Conservation (phyloP, 768 basidiomycete species). For the Boletus rufocinnamomeus region DNA sequence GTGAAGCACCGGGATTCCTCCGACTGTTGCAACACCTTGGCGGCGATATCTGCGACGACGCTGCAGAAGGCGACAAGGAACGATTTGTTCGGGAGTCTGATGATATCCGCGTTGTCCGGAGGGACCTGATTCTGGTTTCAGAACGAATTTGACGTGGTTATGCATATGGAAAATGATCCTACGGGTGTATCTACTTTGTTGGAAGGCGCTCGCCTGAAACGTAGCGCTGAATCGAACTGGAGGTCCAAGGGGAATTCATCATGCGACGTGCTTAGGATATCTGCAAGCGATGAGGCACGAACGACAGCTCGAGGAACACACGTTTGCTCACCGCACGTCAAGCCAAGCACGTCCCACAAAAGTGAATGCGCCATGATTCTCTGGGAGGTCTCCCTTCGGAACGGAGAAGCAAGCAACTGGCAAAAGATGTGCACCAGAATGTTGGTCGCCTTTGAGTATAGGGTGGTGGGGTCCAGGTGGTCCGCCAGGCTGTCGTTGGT, state of each 20-base stretch:
- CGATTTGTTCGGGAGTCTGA: slow-evolving; percentile 40
- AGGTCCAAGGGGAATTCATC: slow-evolving; percentile 41
- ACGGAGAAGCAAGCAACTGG: slow-evolving; percentile 27
- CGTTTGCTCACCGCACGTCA: slow-evolving; percentile 9
- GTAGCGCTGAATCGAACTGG: slow-evolving; percentile 42
- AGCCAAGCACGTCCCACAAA: slow-evolving; percentile 24
- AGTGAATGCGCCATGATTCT: slow-evolving; percentile 23
- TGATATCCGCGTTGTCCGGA: slow-evolving; percentile 35
- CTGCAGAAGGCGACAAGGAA: slow-evolving; percentile 51
- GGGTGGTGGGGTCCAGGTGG: slow-evolving; percentile 45
- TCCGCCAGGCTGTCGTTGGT: slow-evolving; percentile 41
- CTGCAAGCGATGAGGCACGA: slow-evolving; percentile 27
- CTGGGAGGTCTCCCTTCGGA: slow-evolving; percentile 20
- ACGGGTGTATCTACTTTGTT: slow-evolving; percentile 39
- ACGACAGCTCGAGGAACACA: background rate
- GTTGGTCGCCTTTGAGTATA: slow-evolving; percentile 50
- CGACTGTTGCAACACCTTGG: slow-evolving; percentile 43
- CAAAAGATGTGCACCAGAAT: slow-evolving; percentile 49
- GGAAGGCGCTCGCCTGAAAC: slow-evolving; percentile 34
- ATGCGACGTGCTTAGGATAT: slow-evolving; percentile 37
- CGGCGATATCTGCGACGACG: slow-evolving; percentile 46
- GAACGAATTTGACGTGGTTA: slow-evolving; percentile 6
- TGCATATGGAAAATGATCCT: slow-evolving; percentile 13
- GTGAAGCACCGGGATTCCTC: slow-evolving; percentile 52
- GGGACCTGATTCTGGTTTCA: slow-evolving; percentile 34